Base-by-base conservation (phyloP, 352 stramenopile species). In the Pythium coloratum region DNA sequence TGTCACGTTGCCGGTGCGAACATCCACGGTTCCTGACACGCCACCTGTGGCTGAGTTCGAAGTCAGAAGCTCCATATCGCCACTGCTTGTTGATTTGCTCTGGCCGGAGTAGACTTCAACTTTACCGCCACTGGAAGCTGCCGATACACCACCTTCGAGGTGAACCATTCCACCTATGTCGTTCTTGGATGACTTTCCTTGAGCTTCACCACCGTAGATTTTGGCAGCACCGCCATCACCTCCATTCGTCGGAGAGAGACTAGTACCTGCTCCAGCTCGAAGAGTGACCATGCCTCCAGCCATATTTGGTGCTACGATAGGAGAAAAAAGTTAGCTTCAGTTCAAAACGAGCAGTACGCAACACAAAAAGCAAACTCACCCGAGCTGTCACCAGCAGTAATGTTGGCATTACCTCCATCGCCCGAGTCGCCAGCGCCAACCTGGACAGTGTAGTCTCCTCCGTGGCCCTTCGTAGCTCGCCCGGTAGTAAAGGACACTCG, bases 1-100 rank as follows among this genome's bases (percentile, higher is more conserved):
- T 14, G 81, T 83, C 28, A 89, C 82, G 30, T 84, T 88, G 36
- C 92, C 91, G 34, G 84, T 96, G 46, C 69, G 76, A 51, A 97
- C 2, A 20, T 62, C 67, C 49, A 97, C 63, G 10, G 83, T 77
- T 47, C 92, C 92, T 56, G 86, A 96, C 1, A 92, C 87, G 50
- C 91, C 91, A 67, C 82, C 83, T n/a, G 64, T 68, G 33, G 90
- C 92, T 53, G 86, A 87, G 56, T 91, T 86, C 6, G 81, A 80
- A 28, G 84, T 89, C 53, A 78, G 69, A 9, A 92, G 64, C 26
- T 73, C 61, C 44, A 92, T 81, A 64, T 91, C 82, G 47, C 86
- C 86, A 67, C 86, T 94, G 40, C 77, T 85, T n/a, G 82, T 77
- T 57, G 66, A 24, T 13, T 46, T 61, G 3, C 83, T 77, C 54